These are phyloP conservation scores for Suhomyces ambrosiae DNA, from an alignment of 1,139 yeast genomes.

Conservation along the genomic window DNA sequence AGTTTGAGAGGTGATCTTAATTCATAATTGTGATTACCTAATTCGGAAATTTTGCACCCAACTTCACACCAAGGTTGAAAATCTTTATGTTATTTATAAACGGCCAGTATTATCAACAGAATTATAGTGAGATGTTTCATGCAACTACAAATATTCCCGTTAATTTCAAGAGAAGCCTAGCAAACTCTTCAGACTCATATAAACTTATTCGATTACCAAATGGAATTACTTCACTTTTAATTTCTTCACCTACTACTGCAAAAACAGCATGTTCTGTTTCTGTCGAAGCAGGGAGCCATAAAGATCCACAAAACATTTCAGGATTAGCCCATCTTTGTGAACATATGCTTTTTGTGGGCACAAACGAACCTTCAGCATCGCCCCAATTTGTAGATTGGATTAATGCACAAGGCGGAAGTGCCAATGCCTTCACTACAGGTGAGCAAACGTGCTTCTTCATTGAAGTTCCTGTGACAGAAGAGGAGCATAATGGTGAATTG, in stretches of 20 bases:
- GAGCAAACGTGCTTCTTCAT: constrained; percentile 64
- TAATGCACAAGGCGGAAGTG: constrained; percentile 51
- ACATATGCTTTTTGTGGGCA: constrained; percentile 64
- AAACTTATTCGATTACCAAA: constrained; percentile 51
- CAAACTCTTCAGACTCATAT: constrained; percentile 39
- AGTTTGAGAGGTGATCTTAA: too few relatives aligned
- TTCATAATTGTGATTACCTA: constrained; percentile 5
- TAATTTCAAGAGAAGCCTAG: constrained; percentile 34
- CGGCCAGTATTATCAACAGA: too few relatives aligned
- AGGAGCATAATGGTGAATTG: constrained; percentile 24
- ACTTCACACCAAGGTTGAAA: too few relatives aligned
- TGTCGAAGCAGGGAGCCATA: constrained; percentile 63
- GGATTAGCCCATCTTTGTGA: constrained; percentile 80
- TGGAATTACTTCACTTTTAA: constrained; percentile 52
- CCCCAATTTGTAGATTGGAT: constrained; percentile 47
- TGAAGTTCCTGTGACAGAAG: constrained; percentile 52
- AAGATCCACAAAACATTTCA: constrained; percentile 54
- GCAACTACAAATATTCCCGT: constrained; percentile 19
- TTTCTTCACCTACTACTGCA: constrained; percentile 58
- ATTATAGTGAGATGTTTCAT: constrained; percentile 4
- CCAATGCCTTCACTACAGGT: constrained; percentile 69
- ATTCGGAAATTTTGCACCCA: constrained; percentile 10
- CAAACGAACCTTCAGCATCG: constrained; percentile 53
- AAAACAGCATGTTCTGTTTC: constrained; percentile 50
- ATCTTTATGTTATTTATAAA: too few relatives aligned